Conservation (phyloP, 1,139 yeast species). For the Candida albicans region DNA sequence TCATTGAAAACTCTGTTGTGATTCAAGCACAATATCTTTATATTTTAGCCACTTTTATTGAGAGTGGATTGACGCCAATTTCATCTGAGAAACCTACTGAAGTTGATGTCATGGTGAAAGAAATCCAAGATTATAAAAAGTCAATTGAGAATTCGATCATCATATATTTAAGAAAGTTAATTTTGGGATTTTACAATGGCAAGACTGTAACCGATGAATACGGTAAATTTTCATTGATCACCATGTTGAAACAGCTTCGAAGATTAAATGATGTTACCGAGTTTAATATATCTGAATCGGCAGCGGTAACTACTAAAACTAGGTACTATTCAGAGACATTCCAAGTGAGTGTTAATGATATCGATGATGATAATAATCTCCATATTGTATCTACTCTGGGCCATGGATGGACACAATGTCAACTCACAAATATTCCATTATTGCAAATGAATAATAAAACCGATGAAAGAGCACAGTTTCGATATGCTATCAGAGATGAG, state of each 20-base stretch:
- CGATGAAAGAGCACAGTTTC: slow-evolving; percentile 35
- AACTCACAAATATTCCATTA: slow-evolving; percentile 38
- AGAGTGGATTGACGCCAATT: slow-evolving; percentile 18
- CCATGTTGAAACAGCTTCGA: slow-evolving; percentile 18
- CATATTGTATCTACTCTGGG: slow-evolving; percentile 26
- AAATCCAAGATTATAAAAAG: slow-evolving; percentile 7
- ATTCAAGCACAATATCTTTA: slow-evolving; percentile 27
- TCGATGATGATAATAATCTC: slow-evolving; percentile 15
- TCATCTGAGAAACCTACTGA: slow-evolving; percentile 4
- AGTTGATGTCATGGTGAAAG: slow-evolving; percentile 5
- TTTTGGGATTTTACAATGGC: slow-evolving; percentile 16
- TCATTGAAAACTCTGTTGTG: slow-evolving; percentile 23
- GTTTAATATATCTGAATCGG: slow-evolving; percentile 10
- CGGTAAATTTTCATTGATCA: slow-evolving; percentile 30
- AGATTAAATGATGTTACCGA: slow-evolving; percentile 6
- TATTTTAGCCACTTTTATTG: slow-evolving; percentile 25
- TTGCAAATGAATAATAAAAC: slow-evolving; percentile 33
- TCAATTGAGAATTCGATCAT: slow-evolving; percentile 17
- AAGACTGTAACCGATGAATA: slow-evolving; percentile 15
- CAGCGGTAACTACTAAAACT: slow-evolving; percentile 26
- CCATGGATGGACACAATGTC: slow-evolving; percentile 43
- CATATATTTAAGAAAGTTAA: slow-evolving; percentile 19
- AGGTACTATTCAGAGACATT: slow-evolving; percentile 32
- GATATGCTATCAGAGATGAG: slow-evolving; percentile 24
- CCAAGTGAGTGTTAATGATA: slow-evolving; percentile 16